phyloP scores from a whole-genome alignment of 768 basidiomycete species.

The Lactifluus piperatus region DNA sequence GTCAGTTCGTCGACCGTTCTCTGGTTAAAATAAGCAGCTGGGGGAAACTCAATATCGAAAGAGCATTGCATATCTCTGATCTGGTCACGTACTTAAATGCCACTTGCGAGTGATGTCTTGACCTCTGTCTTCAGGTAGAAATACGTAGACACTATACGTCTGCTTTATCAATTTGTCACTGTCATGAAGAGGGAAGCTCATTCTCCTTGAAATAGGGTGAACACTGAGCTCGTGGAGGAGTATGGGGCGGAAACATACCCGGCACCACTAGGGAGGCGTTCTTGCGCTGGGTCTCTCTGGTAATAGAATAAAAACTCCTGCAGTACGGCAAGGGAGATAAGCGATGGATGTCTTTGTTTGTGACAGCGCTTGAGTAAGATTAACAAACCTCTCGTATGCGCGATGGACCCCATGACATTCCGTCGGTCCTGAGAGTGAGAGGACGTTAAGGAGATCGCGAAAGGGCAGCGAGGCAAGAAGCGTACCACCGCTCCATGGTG shows the following conservation, averaged over 20 bases:
- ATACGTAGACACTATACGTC: slow-evolving; percentile 74
- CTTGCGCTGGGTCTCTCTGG: slow-evolving; percentile 33
- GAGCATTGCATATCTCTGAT: not conserved
- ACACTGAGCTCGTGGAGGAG: not conserved
- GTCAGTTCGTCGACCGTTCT: slow-evolving; percentile 60
- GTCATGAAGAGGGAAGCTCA: slow-evolving; percentile 27
- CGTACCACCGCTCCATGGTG: slow-evolving; percentile 66
- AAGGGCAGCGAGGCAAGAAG: not conserved
- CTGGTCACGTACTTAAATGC: slow-evolving; percentile 59
- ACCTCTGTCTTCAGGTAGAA: slow-evolving; percentile 31
- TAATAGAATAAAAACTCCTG: slow-evolving; percentile 85
- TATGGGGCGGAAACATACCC: slow-evolving; percentile 8
- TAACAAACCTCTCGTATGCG: slow-evolving; percentile 67
- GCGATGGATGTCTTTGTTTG: not conserved
- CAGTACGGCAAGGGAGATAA: slow-evolving; percentile 7
- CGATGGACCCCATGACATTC: slow-evolving; percentile 74
- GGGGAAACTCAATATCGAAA: slow-evolving; percentile 16
- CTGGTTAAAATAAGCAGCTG: slow-evolving; percentile 81
- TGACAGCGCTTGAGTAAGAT: not conserved
- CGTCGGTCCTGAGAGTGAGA: slow-evolving; percentile 44
- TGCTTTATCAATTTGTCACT: slow-evolving; percentile 56
- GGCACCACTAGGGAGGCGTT: slow-evolving; percentile 19
- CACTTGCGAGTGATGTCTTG: slow-evolving; percentile 46
- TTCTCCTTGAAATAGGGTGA: slow-evolving; percentile 30
- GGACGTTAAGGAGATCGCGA: not conserved